Conservation (phyloP, 192 early-diverging fungal genomes). For the Pilobolus umbonatus region DNA sequence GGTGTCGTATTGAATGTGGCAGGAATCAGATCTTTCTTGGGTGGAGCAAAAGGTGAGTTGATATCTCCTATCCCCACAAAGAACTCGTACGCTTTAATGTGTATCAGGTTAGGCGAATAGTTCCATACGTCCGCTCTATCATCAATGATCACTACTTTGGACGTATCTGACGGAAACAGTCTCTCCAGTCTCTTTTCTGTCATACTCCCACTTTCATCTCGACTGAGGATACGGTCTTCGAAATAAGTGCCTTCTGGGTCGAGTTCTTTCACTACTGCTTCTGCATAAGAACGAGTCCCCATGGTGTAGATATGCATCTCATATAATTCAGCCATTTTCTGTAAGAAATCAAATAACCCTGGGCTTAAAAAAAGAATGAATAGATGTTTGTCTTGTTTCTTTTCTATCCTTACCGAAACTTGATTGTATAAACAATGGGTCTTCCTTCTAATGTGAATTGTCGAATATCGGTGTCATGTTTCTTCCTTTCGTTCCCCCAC, state of each 20-base stretch:
- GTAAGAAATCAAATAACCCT: slow-evolving; percentile 73
- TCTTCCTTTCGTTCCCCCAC: slow-evolving; percentile 64
- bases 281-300: slow-evolving; percentile 93
- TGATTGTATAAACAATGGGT: slow-evolving; percentile 74
- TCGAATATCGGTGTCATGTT: slow-evolving; percentile 67
- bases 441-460: slow-evolving; percentile 72
- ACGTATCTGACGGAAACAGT: slow-evolving; percentile 90
- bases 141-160: slow-evolving; percentile 95
- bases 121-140: slow-evolving; percentile 95
- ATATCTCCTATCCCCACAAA: slow-evolving; percentile 96
- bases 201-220: slow-evolving; percentile 88
- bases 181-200: slow-evolving; percentile 75
- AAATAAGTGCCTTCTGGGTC: slow-evolving; percentile 82
- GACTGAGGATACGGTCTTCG: slow-evolving; percentile 82
- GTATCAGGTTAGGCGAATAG: slow-evolving; percentile 85
- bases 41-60: slow-evolving; percentile 65
- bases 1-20: not conserved
- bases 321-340: slow-evolving; percentile 59
- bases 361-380: slow-evolving; percentile 51
- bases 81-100: slow-evolving; percentile 88
- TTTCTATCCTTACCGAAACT: slow-evolving; percentile 56
- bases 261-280: slow-evolving; percentile 78
- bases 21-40: not conserved
- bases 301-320: slow-evolving; percentile 99
- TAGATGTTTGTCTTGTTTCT: not conserved